Base-by-base conservation (phyloP, 2,329 filamentous ascomycete species). In the Bimuria novae-zelandiae region DNA sequence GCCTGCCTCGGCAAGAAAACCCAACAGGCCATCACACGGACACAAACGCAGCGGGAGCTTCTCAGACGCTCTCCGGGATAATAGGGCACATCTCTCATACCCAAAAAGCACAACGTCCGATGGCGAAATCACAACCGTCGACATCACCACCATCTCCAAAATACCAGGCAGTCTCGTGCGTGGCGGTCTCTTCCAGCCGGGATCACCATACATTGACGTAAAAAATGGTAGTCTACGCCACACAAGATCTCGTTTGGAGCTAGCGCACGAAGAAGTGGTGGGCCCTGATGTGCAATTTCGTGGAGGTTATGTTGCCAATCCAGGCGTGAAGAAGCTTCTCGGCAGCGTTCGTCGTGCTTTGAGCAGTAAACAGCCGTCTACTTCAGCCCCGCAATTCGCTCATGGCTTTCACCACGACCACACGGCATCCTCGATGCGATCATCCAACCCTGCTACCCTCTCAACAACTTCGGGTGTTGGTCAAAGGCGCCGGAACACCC, bases 1-100 rank as follows among this genome's bases (percentile, higher is more conserved):
- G 32, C 52, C 59, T 7, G 42, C 57, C 0, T 64, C 69, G 2
- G 57, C 57, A 19, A 72, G 68, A 49, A 66, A 61, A 37, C 52
- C 57, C 10, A 64, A 60, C 36, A 63, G 65, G 19, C 66, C 65
- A 7, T 57, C 65, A 21, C 65, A 71, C 48, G 81, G 78, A 2
- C 92, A 96, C 74, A 92, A 91, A 72, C 86, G 92, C 19, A 96
- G 90, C 67, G 91, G 88, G 44, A 97, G 92, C 70, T 88, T 94
- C 63, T 90, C 89, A 0, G 90, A 97, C 74, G 93, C 92, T 1
- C 73, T 93, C 46, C 81, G 91, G 61, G 89, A 94, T 66, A 73
- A 87, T 77, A 75, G 84, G 49, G 74, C 80, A 10, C 81, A 82
- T 1, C 64, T 83, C 7, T 79, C 80, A 3, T 73, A 77, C 27